These are phyloP conservation scores for Trifolium repens DNA, from an alignment of 306 rosid species.

Conservation along the genomic window DNA sequence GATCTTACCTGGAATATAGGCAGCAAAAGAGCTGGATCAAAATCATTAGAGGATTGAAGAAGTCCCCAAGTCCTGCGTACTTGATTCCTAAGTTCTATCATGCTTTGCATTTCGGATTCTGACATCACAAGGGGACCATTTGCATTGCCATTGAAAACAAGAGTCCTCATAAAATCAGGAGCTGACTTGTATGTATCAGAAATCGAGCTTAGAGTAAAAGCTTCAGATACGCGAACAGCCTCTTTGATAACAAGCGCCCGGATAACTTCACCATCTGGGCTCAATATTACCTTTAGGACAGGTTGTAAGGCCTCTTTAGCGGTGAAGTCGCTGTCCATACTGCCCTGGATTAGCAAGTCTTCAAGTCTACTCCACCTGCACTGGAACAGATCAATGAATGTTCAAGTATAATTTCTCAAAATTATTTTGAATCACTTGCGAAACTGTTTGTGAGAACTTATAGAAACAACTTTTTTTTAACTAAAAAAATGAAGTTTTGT, in stretches of 20 bases:
- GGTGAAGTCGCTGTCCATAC: slow-evolving; percentile 83
- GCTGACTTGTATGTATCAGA: slow-evolving; percentile 67
- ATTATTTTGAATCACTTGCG: slow-evolving; percentile 6
- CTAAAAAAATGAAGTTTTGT: not conserved
- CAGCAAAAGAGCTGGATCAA: slow-evolving; percentile 75
- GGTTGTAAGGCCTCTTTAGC: slow-evolving; percentile 91
- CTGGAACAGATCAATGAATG: slow-evolving; percentile 37
- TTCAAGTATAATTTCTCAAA: slow-evolving; percentile 41
- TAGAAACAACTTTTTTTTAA: no score
- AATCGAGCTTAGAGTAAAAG: slow-evolving; percentile 67
- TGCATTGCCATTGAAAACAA: slow-evolving; percentile 63
- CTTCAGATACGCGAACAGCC: slow-evolving; percentile 80
- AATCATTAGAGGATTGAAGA: slow-evolving; percentile 68
- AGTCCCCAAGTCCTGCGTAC: slow-evolving; percentile 80
- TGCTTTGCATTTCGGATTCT: slow-evolving; percentile 58
- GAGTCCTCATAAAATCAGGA: slow-evolving; percentile 66
- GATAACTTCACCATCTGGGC: slow-evolving; percentile 80
- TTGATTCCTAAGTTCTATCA: slow-evolving; percentile 75
- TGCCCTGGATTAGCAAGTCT: slow-evolving; percentile 78
- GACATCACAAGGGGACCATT: slow-evolving; percentile 68
- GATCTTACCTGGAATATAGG: slow-evolving; percentile 76
- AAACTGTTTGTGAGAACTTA: no score
- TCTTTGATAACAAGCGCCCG: slow-evolving; percentile 74
- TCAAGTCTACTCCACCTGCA: slow-evolving; percentile 94
- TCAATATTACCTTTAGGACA: slow-evolving; percentile 78